Evolutionary conservation across 768 basidiomycete species (phyloP), one percentile per base, ranked within the genome.

Genomic region (Lenzites betulinus): DNA sequence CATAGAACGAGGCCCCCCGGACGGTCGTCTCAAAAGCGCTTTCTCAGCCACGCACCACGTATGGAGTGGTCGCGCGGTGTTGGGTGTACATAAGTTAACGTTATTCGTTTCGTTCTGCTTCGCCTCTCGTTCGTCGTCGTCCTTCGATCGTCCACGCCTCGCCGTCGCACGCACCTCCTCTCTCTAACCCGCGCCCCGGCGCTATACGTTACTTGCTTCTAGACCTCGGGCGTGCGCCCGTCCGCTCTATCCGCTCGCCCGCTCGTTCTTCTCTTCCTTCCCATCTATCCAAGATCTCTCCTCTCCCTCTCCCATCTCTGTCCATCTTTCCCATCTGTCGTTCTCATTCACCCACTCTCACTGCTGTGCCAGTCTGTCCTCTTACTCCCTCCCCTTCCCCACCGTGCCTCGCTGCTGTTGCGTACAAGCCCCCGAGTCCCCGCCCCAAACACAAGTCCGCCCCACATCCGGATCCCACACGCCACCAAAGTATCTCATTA

Each of bases 321-420:
- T 39, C 30, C 41, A 33, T 33, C 30, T 33, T n/a, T 54, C 49
- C 35, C 26, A 54, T 63, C 49, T 55, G 62, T 59, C 62, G 57
- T 59, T 55, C 52, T 33, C 28, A 50, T 41, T 25, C 11, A n/a
- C 50, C 30, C 30, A 33, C 47, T 58, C 55, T 54, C 46, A 59
- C 62, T 63, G 62, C 62, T 63, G 62, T 63, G 62, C 53, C 58
- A 62, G 61, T 58, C 26, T 62, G 61, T 58, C 61, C 42, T 53
- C 44, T 18, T 53, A 58, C 30, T 58, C 56, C 44, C 44, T 52
- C 20, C 36, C 42, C 22, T 28, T 25, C 30, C 23, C 39, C 36
- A 12, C 51, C 39, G 44, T 22, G 16, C 41, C 23, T 46, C n/a
- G n/a, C n/a, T 52, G 23, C 58, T 30, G 33, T 22, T 35, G 30